Base-by-base conservation (phyloP, 805 yeast species). In the Tetrapisispora taiwanensis region DNA sequence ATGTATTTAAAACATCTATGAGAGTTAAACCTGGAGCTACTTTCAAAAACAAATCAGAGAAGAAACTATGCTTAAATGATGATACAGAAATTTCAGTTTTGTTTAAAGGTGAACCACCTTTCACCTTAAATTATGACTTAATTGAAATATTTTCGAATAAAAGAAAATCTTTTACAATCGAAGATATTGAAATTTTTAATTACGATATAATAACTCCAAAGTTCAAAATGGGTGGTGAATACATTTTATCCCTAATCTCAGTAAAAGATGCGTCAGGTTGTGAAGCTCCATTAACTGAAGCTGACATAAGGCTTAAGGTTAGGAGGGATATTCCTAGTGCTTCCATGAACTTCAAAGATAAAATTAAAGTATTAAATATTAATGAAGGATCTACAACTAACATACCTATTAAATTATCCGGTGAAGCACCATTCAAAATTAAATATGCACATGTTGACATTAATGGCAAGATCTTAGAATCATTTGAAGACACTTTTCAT, bases 61-160 rank as follows among this genome's bases (percentile, higher is more conserved):
- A 58, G 26, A 54, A 62, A 19, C 58, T 75, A 47, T 78, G 83
- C 53, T 59, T 76, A 4, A 76, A 76, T 7, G 72, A 72, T 18
- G 55, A 55, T 3, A 68, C 70, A 43, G 52, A 56, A 2, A 63
- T 84, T 4, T 79, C 81, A 0, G 70, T 90, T 4, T 58, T 60
- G 9, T 72, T 92, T 19, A 78, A 75, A 40, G 99, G 99, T 13
- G 79, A 79, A 50, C 75, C 83, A 0, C 97, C 97, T 4, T 86
- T 82, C 52, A 67, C 74, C 2, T 69, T 92, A 43, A 70, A 69
- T 19, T 89, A 88, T 62, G 84, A 79, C 43, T 66, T 90, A 19
- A 61, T 82, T 17, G 81, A 81, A 43, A 74, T 72, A 3, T 62
- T 66, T 7, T 72, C 79, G 1, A 71, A 72, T 47, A 71, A 73